Evolutionary conservation across 2,329 filamentous ascomycete species (phyloP).

Genomic region (Cercospora sesami): DNA sequence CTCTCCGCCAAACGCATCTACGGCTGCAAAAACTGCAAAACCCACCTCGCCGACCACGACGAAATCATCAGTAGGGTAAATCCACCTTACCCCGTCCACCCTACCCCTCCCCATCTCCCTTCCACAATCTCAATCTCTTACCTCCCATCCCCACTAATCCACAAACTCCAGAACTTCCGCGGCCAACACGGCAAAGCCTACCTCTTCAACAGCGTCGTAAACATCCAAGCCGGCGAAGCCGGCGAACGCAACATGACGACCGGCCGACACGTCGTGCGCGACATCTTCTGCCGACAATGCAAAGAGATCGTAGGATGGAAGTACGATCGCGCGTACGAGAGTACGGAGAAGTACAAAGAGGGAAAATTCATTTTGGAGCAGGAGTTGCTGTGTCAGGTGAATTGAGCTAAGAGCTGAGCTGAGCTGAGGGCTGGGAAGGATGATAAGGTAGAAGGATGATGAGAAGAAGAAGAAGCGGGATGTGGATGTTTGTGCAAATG

Average conservation of each 20-base stretch:
- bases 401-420: slow-evolving; percentile 34
- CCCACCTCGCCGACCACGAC: slow-evolving; percentile 90
- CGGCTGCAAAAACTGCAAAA: slow-evolving; percentile 89
- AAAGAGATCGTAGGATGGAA: slow-evolving; percentile 95
- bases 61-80: slow-evolving; percentile 87
- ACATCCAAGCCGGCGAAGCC: slow-evolving; percentile 79
- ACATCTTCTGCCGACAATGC: slow-evolving; percentile 90
- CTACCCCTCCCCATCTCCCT: slow-evolving; percentile 11
- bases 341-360: slow-evolving; percentile 95
- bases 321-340: slow-evolving; percentile 95
- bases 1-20: slow-evolving; percentile 74
- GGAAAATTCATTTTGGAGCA: slow-evolving; percentile 96
- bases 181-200: slow-evolving; percentile 98
- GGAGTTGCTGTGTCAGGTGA: slow-evolving; percentile 80
- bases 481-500: neutral
- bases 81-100: no score
- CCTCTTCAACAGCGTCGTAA: slow-evolving; percentile 92
- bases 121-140: no score
- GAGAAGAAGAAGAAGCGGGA: neutral
- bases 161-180: slow-evolving; percentile 75
- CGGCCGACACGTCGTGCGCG: slow-evolving; percentile 87
- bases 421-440: neutral
- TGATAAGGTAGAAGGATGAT: neutral
- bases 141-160: slow-evolving; percentile 6
- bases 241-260: slow-evolving; percentile 98